Conservation (phyloP, 2,329 filamentous ascomycete genomes). For the Aspergillus piperis region DNA sequence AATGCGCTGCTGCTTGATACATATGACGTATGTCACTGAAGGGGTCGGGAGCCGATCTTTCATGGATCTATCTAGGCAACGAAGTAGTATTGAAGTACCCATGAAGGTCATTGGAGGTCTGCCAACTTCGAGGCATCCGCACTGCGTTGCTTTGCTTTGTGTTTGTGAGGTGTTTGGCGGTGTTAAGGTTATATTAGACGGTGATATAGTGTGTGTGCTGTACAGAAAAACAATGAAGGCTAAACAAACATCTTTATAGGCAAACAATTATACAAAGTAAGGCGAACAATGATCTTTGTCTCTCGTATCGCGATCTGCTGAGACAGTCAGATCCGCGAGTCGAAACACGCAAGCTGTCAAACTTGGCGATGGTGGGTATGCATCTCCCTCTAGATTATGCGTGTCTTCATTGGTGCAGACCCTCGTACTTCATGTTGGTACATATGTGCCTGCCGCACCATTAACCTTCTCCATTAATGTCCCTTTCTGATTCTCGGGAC, state of each 20-base stretch:
- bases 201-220: background rate
- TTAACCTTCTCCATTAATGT: constrained; percentile 12
- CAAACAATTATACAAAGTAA: background rate
- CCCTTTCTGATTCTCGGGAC: constrained; percentile 8
- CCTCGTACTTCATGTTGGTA: constrained; percentile 1
- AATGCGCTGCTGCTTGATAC: background rate
- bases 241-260: background rate
- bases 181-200: background rate
- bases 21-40: constrained; percentile 2
- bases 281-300: background rate
- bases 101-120: background rate
- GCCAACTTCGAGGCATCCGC: background rate
- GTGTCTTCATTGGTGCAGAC: background rate
- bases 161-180: background rate
- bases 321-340: background rate
- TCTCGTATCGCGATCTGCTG: background rate
- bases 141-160: background rate
- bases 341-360: background rate
- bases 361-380: background rate
- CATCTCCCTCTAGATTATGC: background rate
- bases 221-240: background rate
- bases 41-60: background rate
- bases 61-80: background rate
- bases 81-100: background rate
- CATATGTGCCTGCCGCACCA: constrained; percentile 10